Conservation (phyloP, 2,329 filamentous ascomycete species). For the Hypoxylon sp. region DNA sequence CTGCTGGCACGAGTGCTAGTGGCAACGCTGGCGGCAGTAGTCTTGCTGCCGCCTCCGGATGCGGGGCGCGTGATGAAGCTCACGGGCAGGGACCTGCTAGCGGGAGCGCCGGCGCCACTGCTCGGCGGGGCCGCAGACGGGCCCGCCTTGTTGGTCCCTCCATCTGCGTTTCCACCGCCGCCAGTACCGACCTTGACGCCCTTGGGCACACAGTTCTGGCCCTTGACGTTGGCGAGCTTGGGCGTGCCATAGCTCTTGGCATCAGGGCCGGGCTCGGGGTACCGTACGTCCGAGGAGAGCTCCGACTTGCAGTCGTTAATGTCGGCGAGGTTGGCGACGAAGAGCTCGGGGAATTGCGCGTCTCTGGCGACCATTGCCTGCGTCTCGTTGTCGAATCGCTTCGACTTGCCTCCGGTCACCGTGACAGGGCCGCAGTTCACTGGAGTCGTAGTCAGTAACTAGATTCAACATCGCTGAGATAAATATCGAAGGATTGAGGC, state of each 20-base stretch:
- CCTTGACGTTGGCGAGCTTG: conserved; percentile 41
- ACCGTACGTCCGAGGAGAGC: conserved; percentile 62
- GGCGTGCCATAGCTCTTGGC: conserved; percentile 53
- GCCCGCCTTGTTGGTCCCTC: not conserved
- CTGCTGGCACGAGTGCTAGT: not conserved
- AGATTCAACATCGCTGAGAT: no score
- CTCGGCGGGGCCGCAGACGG: not conserved
- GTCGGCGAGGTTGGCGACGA: conserved; percentile 68
- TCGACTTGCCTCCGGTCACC: conserved; percentile 52
- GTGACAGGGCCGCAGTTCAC: conserved; percentile 70
- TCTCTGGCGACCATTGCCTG: conserved; percentile 56
- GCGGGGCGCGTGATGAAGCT: conserved; percentile 17
- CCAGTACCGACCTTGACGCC: conserved; percentile 34
- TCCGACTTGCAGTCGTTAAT: conserved; percentile 61
- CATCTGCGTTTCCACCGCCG: conserved; percentile 12
- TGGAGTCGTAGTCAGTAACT: no score
- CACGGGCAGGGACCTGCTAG: not conserved
- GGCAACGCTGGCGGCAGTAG: not conserved
- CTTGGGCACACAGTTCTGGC: conserved; percentile 42
- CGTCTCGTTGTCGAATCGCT: conserved; percentile 38
- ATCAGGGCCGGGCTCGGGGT: conserved; percentile 68
- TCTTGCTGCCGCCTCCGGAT: not conserved
- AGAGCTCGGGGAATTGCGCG: conserved; percentile 67
- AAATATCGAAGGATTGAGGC: no score
- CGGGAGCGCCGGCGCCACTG: conserved; percentile 2